A percentile compares a stretch with the other conserved stretches of the same genome.
These are phyloP conservation scores for Candida incommunis DNA, from an alignment of 805 yeast species.

Conservation along the genomic window DNA sequence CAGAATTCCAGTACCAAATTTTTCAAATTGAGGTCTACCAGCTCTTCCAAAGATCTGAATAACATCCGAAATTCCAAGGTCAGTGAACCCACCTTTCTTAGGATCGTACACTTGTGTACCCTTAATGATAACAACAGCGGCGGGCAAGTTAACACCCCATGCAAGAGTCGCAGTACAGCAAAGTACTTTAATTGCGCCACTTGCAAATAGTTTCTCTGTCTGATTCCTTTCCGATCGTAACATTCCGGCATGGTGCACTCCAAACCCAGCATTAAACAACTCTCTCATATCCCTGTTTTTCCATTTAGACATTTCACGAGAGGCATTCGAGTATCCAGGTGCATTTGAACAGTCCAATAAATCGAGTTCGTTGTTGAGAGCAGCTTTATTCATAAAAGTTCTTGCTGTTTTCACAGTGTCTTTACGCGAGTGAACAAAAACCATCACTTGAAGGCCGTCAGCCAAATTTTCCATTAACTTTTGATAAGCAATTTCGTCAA, in stretches of 20 bases:
- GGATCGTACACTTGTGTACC: slow-evolving; percentile 96
- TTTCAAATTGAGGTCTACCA: slow-evolving; percentile 95
- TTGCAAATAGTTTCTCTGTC: slow-evolving; percentile 73
- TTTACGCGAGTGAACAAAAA: slow-evolving; percentile 89
- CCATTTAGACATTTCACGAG: slow-evolving; percentile 51
- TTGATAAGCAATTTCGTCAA: slow-evolving; percentile 65
- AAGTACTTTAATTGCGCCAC: slow-evolving; percentile 76
- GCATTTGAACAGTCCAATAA: slow-evolving; percentile 44
- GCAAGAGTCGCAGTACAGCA: slow-evolving; percentile 97
- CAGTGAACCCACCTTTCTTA: slow-evolving; percentile 86
- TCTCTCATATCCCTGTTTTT: slow-evolving; percentile 72
- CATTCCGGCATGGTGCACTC: slow-evolving; percentile 97
- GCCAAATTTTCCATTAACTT: slow-evolving; percentile 54
- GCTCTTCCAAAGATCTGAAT: slow-evolving; percentile 98
- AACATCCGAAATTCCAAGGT: slow-evolving; percentile 90
- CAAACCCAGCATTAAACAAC: slow-evolving; percentile 61
- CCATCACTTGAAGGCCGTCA: slow-evolving; percentile 82
- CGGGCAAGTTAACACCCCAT: slow-evolving; percentile 99
- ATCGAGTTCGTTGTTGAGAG: slow-evolving; percentile 38
- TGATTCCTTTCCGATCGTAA: slow-evolving; percentile 76
- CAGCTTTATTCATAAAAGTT: slow-evolving; percentile 55
- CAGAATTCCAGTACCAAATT: slow-evolving; percentile 81
- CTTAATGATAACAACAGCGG: slow-evolving; percentile 90
- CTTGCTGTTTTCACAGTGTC: slow-evolving; percentile 81
- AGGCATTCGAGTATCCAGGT: slow-evolving; percentile 23